Evolutionary conservation across 108 stramenopile genomes (phyloP), one percentile per base, ranked within the genome.

Genomic region (Seminavis robusta): DNA sequence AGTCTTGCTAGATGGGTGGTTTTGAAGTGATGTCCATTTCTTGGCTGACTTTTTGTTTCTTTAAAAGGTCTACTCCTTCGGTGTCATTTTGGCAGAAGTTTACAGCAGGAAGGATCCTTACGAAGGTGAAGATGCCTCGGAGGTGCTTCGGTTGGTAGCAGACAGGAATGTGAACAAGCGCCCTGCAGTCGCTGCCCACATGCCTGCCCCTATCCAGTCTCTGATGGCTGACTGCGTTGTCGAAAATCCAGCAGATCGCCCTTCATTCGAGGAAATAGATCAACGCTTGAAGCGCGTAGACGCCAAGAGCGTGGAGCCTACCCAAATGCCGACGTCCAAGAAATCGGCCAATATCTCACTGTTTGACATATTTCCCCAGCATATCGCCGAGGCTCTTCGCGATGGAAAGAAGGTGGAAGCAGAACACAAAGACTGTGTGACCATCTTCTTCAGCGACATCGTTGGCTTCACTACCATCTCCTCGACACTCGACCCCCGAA

Each of bases 401-500:
- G 34, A 45, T 29, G 75, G 70, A 1, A 59, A 70, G 24, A 71
- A 70, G 25, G 75, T 76, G 32, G 34, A 71, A n/a, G 45, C 58
- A 23, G 77, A 78, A 52, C 54, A 61, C 27, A 70, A 60, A 16
- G 73, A 80, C 16, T n/a, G 55, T 41, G 86, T 91, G 9, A 84
- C 84, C 1, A 62, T 94, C 24, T 80, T 94, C 49, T 86, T 90
- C 54, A 75, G 67, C 16, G 92, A 94, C 52, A 84, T 94, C 56
- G 81, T 84, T 8, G 77, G 80, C 1, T 94, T 88, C 57, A 89
- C 92, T 0, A 55, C 56, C 0, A 74, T 86, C 59, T 48, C 62
- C 16, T 60, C 63, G 7, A 40, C 28, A 1, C 58, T 86, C 45
- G 56, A 64, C n/a, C 85, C 90, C 16, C 20, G 65, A 11, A 67